phyloP scores from a whole-genome alignment of 805 yeast genomes.

The Candida succiphila region DNA sequence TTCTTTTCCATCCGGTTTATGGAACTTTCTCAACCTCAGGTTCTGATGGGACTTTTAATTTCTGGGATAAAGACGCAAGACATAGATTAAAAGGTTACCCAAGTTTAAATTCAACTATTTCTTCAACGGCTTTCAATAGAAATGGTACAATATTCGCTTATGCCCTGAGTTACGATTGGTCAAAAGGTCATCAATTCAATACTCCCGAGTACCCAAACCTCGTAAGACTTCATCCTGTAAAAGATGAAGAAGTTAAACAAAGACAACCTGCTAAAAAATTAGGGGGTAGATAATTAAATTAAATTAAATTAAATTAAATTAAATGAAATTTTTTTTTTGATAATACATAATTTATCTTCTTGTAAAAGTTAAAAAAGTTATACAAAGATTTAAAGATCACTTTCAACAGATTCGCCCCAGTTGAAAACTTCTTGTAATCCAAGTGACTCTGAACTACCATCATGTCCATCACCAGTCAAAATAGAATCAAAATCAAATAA shows the following conservation, averaged over 20 bases:
- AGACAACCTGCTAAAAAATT: constrained; percentile 13
- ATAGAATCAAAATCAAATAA: constrained; percentile 35
- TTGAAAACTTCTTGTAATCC: constrained; percentile 24
- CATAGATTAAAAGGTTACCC: constrained; percentile 81
- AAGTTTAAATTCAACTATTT: constrained; percentile 52
- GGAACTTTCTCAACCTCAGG: constrained; percentile 95
- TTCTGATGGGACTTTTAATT: constrained; percentile 84
- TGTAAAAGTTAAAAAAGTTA: background rate
- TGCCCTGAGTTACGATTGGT: constrained; percentile 93
- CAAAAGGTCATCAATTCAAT: constrained; percentile 77
- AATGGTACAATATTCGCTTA: constrained; percentile 82
- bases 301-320: background rate
- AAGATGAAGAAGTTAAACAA: constrained; percentile 77
- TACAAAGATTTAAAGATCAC: constrained; percentile 10
- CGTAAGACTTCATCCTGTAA: constrained; percentile 74
- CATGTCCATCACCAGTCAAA: constrained; percentile 28
- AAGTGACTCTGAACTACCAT: constrained; percentile 18
- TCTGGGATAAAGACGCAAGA: constrained; percentile 93
- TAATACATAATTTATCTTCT: background rate
- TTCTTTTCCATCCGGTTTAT: constrained; percentile 77
- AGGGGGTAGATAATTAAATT: background rate
- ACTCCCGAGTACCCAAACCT: constrained; percentile 65
- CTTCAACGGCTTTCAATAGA: constrained; percentile 73
- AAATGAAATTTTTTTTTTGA: background rate
- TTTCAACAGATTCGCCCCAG: constrained; percentile 34